Base-by-base conservation (phyloP, 208 protist genomes). In the Acanthamoeba culbertsoni region DNA sequence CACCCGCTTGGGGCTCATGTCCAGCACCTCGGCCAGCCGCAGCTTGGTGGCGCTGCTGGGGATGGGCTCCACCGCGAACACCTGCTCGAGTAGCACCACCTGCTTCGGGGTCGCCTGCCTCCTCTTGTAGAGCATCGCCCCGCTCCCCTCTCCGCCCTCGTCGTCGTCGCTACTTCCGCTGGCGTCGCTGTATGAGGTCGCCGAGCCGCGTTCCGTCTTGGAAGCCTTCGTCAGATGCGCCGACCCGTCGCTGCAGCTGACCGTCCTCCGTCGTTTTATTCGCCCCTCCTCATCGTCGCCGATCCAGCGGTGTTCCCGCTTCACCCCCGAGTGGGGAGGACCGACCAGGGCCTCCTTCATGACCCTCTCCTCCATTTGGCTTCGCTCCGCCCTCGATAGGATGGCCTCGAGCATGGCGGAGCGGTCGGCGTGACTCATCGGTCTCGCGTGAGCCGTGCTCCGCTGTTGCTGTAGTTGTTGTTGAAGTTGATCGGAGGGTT, bases 71-170 rank as follows among this genome's bases (percentile, higher is more conserved):
- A 89, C 55, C 12, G 79, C 79, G 28, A 89, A 89, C 1, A 89
- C 55, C 79, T 89, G 79, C 79, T 89, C 79, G 35, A 89, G 79
- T 16, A 89, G 28, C 79, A 65, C 79, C 79, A 89, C 79, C 28
- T 89, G 79, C 79, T 89, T 63, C 26, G 79, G 79, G 46, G 79
- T 40, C 0, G 79, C 79, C 23, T 89, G 79, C 46, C 42, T 1
- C 40, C 68, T 6, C 68, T 79, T 79, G 68, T 79, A 79, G 68
- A 51, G 68, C 40, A 79, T 51, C 68, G 43, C 68, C 40, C 68
- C 68, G 68, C 26, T 51, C 23, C 5, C 68, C 18, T 28, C 68
- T 28, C 0, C 31, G 63, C 63, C 33, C 6, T 43, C 26, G 62
- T 79, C 68, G 40, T 28, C 33, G 26, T 79, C 68, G 37, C 68